Base-by-base conservation (phyloP, 2,329 filamentous ascomycete genomes). In the Phialophora macrospora region DNA sequence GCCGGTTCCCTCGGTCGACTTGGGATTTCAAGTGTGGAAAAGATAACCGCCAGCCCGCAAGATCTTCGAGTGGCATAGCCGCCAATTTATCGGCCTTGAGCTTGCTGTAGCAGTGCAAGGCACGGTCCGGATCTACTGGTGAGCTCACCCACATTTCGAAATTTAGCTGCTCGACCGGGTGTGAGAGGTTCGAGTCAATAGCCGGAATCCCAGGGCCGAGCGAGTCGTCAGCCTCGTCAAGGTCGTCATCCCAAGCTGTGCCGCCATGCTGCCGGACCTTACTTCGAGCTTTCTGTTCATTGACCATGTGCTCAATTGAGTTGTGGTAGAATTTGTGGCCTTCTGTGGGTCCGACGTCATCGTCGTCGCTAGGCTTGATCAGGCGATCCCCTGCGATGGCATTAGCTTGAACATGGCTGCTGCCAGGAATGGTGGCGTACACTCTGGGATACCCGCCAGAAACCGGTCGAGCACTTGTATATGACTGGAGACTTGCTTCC, bases 401-500 rank as follows among this genome's bases (percentile, higher is more conserved):
- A 34, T 68, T 20, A 66, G 57, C 56, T 44, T 55, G 34, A 17
- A 30, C 22, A 41, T 41, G 14, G 38, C 14, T n/a, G 24, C 58
- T 5, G 22, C 7, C n/a, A 60, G 20, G 20, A 14, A 44, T 7
- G 59, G 46, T 14, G 22, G 32, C 81, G 79, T 75, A 85, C 84
- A 84, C 65, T 80, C 77, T 30, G 82, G 80, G 66, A 85, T 81
- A 4, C 81, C 79, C 68, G 80, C 79, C 44, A 88, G 77, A 65
- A 85, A 83, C 12, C 80, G 81, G 73, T 86, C 86, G 22, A 88
- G 77, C 2, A 88, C 85, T 74, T 88, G 86, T 28, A 88, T 81
- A 72, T 88, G 86, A 71, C 86, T 88, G 0, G 86, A 88, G 4
- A 88, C 84, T 72, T 88, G 84, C 74, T 88, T 88, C 58, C 86